Evolutionary conservation across 2,329 filamentous ascomycete species (phyloP), one percentile per base, ranked within the genome.

Genomic region (Neofusicoccum ribis): DNA sequence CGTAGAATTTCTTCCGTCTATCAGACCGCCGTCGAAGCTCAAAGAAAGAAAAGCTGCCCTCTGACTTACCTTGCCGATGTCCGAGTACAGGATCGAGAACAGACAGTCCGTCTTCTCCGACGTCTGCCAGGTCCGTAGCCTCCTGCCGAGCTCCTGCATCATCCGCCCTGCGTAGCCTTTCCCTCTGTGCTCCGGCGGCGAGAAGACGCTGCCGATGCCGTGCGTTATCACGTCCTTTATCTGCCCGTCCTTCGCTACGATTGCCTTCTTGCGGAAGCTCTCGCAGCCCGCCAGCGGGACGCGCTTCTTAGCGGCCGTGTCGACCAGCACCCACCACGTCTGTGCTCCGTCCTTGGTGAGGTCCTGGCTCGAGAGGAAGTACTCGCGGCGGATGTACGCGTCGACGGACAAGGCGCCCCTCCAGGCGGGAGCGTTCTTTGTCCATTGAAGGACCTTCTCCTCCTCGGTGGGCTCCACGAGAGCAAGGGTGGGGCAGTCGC

Each of bases 131-230:
- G 78, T 83, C 67, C 82, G 80, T 47, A 88, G 72, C 62, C 78
- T 80, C 59, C 80, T 78, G 3, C 85, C 87, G 41, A 95, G 74
- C 70, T 93, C 88, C 47, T 77, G 76, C 76, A 93, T 85, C 89
- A 95, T 93, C 64, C 89, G 84, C 65, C 84, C 85, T 0, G 90
- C 91, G 74, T 95, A 96, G 31, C 91, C 90, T 68, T 83, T 84
- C 12, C 90, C 88, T 65, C 92, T 80, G 74, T 87, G 87, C 70
- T 86, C 81, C 0, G 86, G 84, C 46, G 87, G 84, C 3, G 89
- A 92, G 75, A 89, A 95, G n/a, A 96, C 92, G 67, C 89, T 91
- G 14, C 88, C 91, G 65, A 96, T 85, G 5, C 90, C 92, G 77
- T 96, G 89, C 15, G 87, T 86, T 9, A 87, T 79, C 2, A 84